Percentiles rank a stretch among this genome's conserved stretches.
phyloP scores from a whole-genome alignment of 371 early-diverging fungal genomes.

The Rhizopus arrhizus region DNA sequence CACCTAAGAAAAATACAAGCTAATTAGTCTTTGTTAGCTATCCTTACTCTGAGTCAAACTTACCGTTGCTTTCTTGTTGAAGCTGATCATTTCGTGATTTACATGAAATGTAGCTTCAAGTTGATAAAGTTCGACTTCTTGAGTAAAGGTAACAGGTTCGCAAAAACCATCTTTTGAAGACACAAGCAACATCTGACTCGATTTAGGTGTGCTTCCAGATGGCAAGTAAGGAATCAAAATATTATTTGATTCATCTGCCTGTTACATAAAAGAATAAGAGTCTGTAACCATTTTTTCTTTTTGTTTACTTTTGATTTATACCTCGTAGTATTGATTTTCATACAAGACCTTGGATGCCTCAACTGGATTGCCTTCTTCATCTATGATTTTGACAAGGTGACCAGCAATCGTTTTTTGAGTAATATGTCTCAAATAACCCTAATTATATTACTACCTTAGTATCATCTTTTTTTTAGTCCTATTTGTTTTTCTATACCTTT shows the following conservation, averaged over 20 bases:
- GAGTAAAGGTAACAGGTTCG: slow-evolving; percentile 36
- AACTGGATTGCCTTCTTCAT: slow-evolving; percentile 41
- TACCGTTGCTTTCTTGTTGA: slow-evolving; percentile 46
- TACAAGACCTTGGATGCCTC: slow-evolving; percentile 43
- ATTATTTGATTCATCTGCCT: slow-evolving; percentile 47
- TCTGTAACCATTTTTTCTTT: neutral
- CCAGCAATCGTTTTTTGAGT: slow-evolving; percentile 53
- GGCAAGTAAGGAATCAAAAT: slow-evolving; percentile 51
- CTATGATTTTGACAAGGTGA: slow-evolving; percentile 49
- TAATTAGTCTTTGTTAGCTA: neutral
- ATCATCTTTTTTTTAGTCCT: neutral
- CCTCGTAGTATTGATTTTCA: slow-evolving; percentile 49
- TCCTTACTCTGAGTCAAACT: neutral
- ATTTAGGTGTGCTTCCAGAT: neutral
- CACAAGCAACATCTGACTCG: slow-evolving; percentile 22
- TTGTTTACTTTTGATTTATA: slow-evolving; percentile 9
- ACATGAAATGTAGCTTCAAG: slow-evolving; percentile 46
- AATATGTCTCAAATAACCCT: slow-evolving; percentile 55
- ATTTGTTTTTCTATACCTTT: slow-evolving; percentile 28
- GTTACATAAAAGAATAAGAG: neutral
- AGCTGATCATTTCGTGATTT: slow-evolving; percentile 49
- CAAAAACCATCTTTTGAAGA: slow-evolving; percentile 46
- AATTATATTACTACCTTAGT: neutral
- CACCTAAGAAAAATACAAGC: slow-evolving; percentile 20
- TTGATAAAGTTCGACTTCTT: slow-evolving; percentile 36